Evolutionary conservation across 2,329 filamentous ascomycete species (phyloP), one percentile per base, ranked within the genome.

Genomic region (Alternaria arborescens): DNA sequence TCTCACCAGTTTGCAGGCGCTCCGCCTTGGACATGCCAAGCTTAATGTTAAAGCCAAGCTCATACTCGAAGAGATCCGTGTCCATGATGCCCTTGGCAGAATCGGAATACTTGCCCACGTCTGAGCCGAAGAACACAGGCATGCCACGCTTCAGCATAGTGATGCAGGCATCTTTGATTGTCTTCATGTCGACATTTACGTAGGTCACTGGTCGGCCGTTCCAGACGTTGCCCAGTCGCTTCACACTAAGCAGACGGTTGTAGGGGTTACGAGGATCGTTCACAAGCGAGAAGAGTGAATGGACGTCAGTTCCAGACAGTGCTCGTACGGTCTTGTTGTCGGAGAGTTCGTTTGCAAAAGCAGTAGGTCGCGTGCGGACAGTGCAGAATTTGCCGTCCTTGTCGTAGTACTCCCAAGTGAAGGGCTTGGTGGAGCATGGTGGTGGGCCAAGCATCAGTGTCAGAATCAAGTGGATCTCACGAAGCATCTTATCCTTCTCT

Each of bases 101-200:
- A 74, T 94, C 89, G 57, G 87, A 91, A 78, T 90, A 94, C 77
- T 97, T 91, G 64, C 92, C 93, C 0, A 97, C 93, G 71, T 97
- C 93, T 52, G 87, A 91, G 58, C 93, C 93, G 75, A 97, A 97
- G 84, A 97, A 97, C 52, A 97, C 87, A 10, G 93, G 93, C 5
- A 92, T 80, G 1, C 92, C 92, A 11, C 89, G 88, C 72, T 88
- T 86, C 50, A 97, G 86, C 91, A 93, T 95, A 30, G 86, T 83
- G 50, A 96, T 87, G 69, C 89, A 91, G 0, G 90, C 88, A 0
- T 81, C 74, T 79, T 96, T 96, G 68, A 97, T 88, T 0, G 86
- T 85, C 56, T 77, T 62, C 83, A 93, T 93, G 61, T 89, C 84
- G 16, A 95, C 92, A 74, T 97, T 97, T 72, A 96, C 87, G 75